Base-by-base conservation (phyloP, 371 early-diverging fungal genomes). In the Massospora cicadina region DNA sequence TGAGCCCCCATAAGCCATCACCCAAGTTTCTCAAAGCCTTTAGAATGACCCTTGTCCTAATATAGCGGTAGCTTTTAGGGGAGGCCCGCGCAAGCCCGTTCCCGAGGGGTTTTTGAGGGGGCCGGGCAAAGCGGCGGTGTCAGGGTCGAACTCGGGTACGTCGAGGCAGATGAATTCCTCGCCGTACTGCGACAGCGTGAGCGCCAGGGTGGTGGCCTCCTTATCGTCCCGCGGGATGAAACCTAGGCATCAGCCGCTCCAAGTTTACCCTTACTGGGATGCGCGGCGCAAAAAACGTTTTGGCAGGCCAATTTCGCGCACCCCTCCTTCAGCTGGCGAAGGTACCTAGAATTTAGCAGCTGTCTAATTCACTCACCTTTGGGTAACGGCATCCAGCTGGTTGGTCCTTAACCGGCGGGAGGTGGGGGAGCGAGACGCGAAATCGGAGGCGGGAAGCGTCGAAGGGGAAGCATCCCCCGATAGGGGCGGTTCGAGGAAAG, bases 131-230 rank as follows among this genome's bases (percentile, higher is more conserved):
- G 13, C 28, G 28, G 12, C 13, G 26, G 12, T 57, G 7, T 57
- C 58, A 25, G 58, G n/a, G 28, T 57, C 58, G 28, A n/a, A 3
- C n/a, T 57, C 58, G 26, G 58, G 58, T 12, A 57, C 58, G 26
- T 57, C 28, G 13, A 26, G 58, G 28, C 58, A 57, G 12, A 57
- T 12, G 26, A 23, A 27, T 0, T 57, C 58, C 13, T 27, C 58
- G 13, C 58, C 58, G 26, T 57, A 26, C n/a, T 57, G 58, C 7
- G 58, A 57, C 26, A 57, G 26, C 26, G 58, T 57, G 10, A 57
- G 13, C 10, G 58, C 17, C 28, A 57, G 28, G 13, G 58, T 26
- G 26, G 58, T 57, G 26, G 58, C 58, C 28, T 57, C 58, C 25
- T 57, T 57, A 12, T 23, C 26, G 26, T 57, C 58, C 58, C 58